phyloP scores from a whole-genome alignment of 75 land plant species.

The Pseudotsuga menziesii region DNA sequence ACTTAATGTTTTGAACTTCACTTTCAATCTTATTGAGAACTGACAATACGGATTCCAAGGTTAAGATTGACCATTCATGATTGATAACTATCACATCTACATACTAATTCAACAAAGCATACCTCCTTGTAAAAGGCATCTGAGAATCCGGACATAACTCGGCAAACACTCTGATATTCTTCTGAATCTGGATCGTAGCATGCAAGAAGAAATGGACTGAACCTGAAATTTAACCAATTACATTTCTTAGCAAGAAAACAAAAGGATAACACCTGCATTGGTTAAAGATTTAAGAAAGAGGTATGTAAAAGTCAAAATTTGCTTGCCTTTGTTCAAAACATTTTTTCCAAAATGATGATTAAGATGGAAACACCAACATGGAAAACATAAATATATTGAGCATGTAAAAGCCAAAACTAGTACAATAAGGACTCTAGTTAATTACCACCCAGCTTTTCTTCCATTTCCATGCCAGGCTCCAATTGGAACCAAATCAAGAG shows the following conservation, averaged over 20 bases:
- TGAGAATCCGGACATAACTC: conserved; percentile 99
- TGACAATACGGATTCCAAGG: background rate
- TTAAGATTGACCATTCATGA: background rate
- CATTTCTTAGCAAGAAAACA: conserved; percentile 6
- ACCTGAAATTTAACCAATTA: conserved; percentile 50
- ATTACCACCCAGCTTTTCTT: conserved; percentile 96
- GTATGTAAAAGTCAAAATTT: background rate
- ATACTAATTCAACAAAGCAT: background rate
- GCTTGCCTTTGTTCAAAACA: background rate
- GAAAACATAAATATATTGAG: background rate
- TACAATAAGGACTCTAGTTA: background rate
- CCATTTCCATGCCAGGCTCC: conserved; percentile 99
- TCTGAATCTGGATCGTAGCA: conserved; percentile 91
- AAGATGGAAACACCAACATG: background rate
- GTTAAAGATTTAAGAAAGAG: background rate
- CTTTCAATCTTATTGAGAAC: background rate
- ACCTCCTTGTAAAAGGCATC: conserved; percentile 91
- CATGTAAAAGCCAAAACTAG: background rate
- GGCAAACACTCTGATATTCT: conserved; percentile 96
- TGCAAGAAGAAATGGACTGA: conserved; percentile 95
- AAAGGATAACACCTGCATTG: too few species aligned
- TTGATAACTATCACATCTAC: background rate
- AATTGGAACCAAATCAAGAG: conserved; percentile 93
- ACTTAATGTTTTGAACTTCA: background rate
- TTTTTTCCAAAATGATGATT: background rate